phyloP scores from a whole-genome alignment of 495 filamentous ascomycete genomes.

The Neurospora africana region DNA sequence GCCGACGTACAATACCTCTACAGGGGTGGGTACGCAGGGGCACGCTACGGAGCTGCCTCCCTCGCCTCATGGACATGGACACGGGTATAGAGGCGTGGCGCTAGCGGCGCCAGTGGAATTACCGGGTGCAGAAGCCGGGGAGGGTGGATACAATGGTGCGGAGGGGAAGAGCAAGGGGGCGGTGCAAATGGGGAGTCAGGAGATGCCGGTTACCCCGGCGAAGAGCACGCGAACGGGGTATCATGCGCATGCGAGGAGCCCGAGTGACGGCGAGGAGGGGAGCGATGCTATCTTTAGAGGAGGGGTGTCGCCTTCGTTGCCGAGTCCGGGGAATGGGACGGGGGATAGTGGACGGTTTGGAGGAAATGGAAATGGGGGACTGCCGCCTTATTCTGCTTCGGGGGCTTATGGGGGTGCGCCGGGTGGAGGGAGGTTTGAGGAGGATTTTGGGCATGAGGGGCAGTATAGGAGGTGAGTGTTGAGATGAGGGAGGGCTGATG shows the following conservation, averaged over 20 bases:
- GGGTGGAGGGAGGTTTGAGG: background rate
- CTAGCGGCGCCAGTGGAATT: constrained; percentile 4
- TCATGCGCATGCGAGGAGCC: background rate
- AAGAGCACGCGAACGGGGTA: background rate
- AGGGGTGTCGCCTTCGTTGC: background rate
- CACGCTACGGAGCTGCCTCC: background rate
- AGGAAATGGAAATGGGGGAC: background rate
- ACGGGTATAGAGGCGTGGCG: background rate
- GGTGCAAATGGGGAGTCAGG: background rate
- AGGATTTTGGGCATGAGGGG: background rate
- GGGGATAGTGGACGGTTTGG: background rate
- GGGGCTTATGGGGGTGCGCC: background rate
- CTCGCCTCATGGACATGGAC: background rate
- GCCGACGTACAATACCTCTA: background rate
- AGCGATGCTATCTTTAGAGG: background rate
- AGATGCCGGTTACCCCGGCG: background rate
- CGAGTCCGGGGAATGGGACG: background rate
- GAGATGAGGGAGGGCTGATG: background rate
- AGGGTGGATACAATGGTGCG: background rate
- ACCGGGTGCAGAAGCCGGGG: background rate
- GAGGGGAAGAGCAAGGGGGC: background rate
- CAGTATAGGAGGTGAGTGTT: background rate
- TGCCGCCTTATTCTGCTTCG: background rate
- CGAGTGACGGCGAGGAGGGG: background rate
- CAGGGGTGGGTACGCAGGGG: too few species aligned